Evolutionary conservation across 208 protist species (phyloP), one percentile per base, ranked within the genome.

Genomic region (Trypanosoma scelopori): DNA sequence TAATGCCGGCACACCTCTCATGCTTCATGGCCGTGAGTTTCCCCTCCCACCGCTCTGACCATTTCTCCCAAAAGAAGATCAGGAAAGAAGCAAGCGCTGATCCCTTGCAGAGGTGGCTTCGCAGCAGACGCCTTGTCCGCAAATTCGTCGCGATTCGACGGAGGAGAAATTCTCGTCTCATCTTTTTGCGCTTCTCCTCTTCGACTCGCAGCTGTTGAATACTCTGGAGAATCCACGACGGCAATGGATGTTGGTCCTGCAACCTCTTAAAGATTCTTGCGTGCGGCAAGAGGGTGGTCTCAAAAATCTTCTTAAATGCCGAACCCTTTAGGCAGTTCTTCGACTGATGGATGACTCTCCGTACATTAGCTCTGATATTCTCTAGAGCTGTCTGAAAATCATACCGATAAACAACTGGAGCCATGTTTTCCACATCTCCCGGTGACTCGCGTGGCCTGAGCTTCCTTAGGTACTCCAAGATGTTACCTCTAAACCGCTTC

Each of bases 301-400:
- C 13, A 45, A 72, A 72, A 32, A 23, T 30, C 9, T 59, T 50
- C 23, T 72, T 49, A 72, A 72, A 72, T n/a, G 5, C n/a, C 27
- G 32, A 22, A 22, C 48, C 50, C 39, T 42, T 39, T 13, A 72
- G 9, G 30, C 59, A 20, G 12, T 53, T 12, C 12, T 22, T 23
- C 28, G 49, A 57, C 41, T 16, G 18, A 47, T 41, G 49, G n/a
- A 72, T 30, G 12, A 0, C 42, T 1, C 42, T 28, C 30, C 27
- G 28, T 32, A 72, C 39, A 28, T 58, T 39, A 1, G n/a, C 5
- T 28, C 27, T 50, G 5, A 42, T 18, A 18, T 59, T 41, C 15
- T 49, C 16, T 27, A 69, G 41, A 25, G 50, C 41, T 3, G 39
- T 16, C 42, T 50, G 3, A 53, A 72, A 65, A 51, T 65, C 58